These are phyloP conservation scores for Leersia perrieri DNA, from an alignment of 176 grass and related monocot genomes.

Conservation along the genomic window DNA sequence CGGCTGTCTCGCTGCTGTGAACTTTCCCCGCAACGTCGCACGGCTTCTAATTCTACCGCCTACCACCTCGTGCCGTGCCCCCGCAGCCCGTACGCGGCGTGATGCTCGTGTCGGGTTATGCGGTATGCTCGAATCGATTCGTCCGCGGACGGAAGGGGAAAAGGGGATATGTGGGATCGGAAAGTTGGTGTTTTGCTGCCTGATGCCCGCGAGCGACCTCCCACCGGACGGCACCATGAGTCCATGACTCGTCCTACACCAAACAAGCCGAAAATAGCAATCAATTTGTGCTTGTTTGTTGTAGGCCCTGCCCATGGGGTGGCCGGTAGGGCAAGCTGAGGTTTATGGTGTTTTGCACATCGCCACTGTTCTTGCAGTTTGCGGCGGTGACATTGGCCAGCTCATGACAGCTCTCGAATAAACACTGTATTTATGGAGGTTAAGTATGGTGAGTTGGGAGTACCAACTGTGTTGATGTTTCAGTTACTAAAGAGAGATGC, in stretches of 20 bases:
- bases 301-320: not conserved
- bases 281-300: not conserved
- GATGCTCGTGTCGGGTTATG: not conserved
- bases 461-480: not conserved
- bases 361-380: not conserved
- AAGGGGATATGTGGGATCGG: not conserved
- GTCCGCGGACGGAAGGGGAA: not conserved
- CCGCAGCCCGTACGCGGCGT: not conserved
- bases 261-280: not conserved
- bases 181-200: not conserved
- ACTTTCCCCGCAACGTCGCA: not conserved
- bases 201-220: conserved; percentile 18
- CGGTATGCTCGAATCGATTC: not conserved
- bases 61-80: not conserved
- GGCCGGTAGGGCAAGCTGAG: conserved; percentile 6
- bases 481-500: not conserved
- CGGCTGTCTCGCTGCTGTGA: not conserved
- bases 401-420: conserved; percentile 5
- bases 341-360: not conserved
- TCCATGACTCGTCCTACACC: not conserved
- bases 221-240: not conserved
- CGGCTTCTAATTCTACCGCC: not conserved
- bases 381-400: not conserved
- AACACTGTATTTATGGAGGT: not conserved
- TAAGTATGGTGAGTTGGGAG: not conserved